Evolutionary conservation across 2,329 filamentous ascomycete species (phyloP).

Genomic region (Neofusicoccum kwambonambiense): DNA sequence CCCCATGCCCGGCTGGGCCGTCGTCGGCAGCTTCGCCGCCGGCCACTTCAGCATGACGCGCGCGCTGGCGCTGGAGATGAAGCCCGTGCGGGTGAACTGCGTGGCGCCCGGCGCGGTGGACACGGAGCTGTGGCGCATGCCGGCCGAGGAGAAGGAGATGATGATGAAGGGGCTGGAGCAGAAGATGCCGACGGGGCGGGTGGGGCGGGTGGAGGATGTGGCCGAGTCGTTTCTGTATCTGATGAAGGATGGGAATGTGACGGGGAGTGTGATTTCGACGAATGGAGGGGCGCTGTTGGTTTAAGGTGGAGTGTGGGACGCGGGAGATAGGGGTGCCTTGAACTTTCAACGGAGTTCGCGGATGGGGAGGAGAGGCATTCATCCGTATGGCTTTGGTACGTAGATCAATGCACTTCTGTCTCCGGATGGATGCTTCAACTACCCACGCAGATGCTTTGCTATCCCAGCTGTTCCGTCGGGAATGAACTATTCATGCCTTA

Average conservation of each 20-base stretch:
- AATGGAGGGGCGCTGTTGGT: constrained; percentile 39
- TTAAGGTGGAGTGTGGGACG: background rate
- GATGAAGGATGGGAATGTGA: constrained; percentile 48
- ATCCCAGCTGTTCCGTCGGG: too few relatives aligned
- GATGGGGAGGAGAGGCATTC: too few relatives aligned
- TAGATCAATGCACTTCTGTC: too few relatives aligned
- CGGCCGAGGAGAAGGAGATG: constrained; percentile 26
- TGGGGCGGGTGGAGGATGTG: constrained; percentile 32
- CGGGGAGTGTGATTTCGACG: constrained; percentile 45
- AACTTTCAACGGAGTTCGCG: too few relatives aligned
- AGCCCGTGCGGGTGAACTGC: constrained; percentile 62
- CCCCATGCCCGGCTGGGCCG: constrained; percentile 53
- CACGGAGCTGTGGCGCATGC: constrained; percentile 44
- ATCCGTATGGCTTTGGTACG: too few relatives aligned
- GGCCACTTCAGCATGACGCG: constrained; percentile 55
- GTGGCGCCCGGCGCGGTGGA: constrained; percentile 56
- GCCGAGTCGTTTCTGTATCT: constrained; percentile 49
- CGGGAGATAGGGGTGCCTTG: too few relatives aligned
- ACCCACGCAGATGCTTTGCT: too few relatives aligned
- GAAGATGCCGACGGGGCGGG: constrained; percentile 29
- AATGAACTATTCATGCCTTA: too few relatives aligned
- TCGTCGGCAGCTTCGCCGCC: constrained; percentile 50
- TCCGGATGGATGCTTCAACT: too few relatives aligned
- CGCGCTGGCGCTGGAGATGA: constrained; percentile 61
- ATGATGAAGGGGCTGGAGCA: constrained; percentile 25